phyloP scores from a whole-genome alignment of 2,329 filamentous ascomycete species.

The Fonsecaea multimorphosa region DNA sequence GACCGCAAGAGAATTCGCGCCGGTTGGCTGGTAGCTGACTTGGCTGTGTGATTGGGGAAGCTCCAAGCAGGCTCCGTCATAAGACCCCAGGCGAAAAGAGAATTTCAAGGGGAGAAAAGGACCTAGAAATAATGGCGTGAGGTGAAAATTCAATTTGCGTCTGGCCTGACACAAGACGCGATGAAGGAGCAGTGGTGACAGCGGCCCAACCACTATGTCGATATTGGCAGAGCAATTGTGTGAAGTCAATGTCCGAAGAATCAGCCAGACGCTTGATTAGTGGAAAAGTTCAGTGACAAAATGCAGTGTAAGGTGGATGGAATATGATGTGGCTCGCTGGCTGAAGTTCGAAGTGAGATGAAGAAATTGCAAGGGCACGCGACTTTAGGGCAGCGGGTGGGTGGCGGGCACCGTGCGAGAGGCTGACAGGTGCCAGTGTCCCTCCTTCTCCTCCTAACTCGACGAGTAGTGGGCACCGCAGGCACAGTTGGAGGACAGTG shows the following conservation, averaged over 20 bases:
- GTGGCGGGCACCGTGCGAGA: background rate
- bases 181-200: background rate
- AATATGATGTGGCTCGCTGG: background rate
- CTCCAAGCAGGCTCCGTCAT: background rate
- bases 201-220: no score
- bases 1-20: background rate
- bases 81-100: background rate
- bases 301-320: background rate
- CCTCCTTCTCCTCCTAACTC: background rate
- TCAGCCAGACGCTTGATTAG: background rate
- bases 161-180: background rate
- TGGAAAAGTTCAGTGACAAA: background rate
- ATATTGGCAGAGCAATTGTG: background rate
- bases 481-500: background rate
- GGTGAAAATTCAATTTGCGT: slow-evolving; percentile 18
- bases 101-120: background rate
- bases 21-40: slow-evolving; percentile 2
- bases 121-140: background rate
- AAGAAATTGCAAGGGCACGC: slow-evolving; percentile 3
- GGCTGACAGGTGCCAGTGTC: background rate
- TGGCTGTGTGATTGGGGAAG: slow-evolving; percentile 7
- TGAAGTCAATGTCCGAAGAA: background rate
- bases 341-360: background rate
- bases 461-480: background rate
- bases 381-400: background rate